Conservation (phyloP, 148 eudicot species). For the Chenopodium suecicum region DNA sequence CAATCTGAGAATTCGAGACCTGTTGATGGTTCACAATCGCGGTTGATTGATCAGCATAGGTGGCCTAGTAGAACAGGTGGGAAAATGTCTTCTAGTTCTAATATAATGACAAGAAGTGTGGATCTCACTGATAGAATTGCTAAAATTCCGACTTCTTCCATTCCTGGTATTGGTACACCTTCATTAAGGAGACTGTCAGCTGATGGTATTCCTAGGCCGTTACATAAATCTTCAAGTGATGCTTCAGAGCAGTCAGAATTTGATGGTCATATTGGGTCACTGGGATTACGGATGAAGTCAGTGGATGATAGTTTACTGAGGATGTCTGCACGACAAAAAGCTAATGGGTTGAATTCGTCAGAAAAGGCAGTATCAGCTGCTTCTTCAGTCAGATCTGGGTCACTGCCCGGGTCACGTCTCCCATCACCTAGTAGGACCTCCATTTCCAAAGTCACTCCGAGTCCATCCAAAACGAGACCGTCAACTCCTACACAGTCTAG, state of each 20-base stretch:
- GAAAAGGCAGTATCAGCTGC: conserved; percentile 38
- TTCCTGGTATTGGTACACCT: conserved; percentile 32
- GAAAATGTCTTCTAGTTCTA: conserved; percentile 42
- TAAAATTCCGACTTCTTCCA: conserved; percentile 33
- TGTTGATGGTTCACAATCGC: conserved; percentile 45
- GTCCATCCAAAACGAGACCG: conserved; percentile 50
- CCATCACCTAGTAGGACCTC: conserved; percentile 64
- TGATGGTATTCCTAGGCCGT: conserved; percentile 54
- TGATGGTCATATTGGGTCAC: conserved; percentile 32
- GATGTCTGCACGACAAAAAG: conserved; percentile 36
- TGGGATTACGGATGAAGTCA: conserved; percentile 36
- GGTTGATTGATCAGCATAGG: conserved; percentile 74
- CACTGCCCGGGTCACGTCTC: conserved; percentile 53
- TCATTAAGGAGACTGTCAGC: conserved; percentile 63
- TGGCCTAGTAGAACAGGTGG: conserved; percentile 80
- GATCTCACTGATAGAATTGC: conserved; percentile 46
- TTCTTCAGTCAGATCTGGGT: conserved; percentile 46
- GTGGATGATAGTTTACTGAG: conserved; percentile 42
- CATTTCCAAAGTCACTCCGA: conserved; percentile 42
- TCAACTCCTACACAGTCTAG: conserved; percentile 48
- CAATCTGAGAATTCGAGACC: conserved; percentile 87
- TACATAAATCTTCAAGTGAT: conserved; percentile 53
- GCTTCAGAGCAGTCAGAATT: conserved; percentile 33
- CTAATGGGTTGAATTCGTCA: conserved; percentile 38
- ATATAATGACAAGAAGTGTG: conserved; percentile 39